Conservation (phyloP, 2,329 filamentous ascomycete species). For the Penicillium italicum region DNA sequence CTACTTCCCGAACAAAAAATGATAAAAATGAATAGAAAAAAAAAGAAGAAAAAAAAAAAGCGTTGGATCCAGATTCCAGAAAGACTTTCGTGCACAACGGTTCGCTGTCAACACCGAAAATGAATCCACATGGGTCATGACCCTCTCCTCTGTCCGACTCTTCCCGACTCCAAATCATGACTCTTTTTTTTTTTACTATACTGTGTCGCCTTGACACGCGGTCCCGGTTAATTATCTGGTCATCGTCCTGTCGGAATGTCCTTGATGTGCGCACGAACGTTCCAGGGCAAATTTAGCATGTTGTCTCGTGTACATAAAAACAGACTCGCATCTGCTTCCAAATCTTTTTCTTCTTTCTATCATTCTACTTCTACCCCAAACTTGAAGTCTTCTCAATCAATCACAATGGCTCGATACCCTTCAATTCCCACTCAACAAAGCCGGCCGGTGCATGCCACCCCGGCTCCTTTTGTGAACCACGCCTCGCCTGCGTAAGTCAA, state of each 20-base stretch:
- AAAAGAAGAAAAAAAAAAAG: constrained; percentile 15
- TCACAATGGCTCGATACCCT: constrained; percentile 35
- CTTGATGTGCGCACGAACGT: constrained; percentile 25
- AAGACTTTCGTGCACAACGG: constrained; percentile 19
- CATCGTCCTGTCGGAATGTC: constrained; percentile 47
- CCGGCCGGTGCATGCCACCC: constrained; percentile 36
- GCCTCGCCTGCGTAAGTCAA: constrained; percentile 32
- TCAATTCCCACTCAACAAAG: constrained; percentile 31
- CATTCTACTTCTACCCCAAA: constrained; percentile 19
- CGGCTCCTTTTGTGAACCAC: constrained; percentile 30
- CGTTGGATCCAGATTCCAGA: constrained; percentile 24
- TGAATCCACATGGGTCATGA: constrained; percentile 20
- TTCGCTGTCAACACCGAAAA: constrained; percentile 28
- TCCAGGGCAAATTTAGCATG: constrained; percentile 33
- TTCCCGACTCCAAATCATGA: constrained; percentile 28
- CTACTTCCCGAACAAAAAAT: constrained; percentile 19
- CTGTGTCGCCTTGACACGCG: constrained; percentile 16
- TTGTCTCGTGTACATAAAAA: constrained; percentile 35
- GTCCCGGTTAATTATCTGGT: constrained; percentile 23
- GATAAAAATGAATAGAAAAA: constrained; percentile 14
- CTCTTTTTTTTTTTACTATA: constrained; percentile 23
- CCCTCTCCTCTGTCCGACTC: constrained; percentile 24
- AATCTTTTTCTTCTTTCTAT: constrained; percentile 16
- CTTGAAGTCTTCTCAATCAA: constrained; percentile 19
- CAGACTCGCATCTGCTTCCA: constrained; percentile 23